Base-by-base conservation (phyloP, 83 land plant genomes). In the Larix sibirica region DNA sequence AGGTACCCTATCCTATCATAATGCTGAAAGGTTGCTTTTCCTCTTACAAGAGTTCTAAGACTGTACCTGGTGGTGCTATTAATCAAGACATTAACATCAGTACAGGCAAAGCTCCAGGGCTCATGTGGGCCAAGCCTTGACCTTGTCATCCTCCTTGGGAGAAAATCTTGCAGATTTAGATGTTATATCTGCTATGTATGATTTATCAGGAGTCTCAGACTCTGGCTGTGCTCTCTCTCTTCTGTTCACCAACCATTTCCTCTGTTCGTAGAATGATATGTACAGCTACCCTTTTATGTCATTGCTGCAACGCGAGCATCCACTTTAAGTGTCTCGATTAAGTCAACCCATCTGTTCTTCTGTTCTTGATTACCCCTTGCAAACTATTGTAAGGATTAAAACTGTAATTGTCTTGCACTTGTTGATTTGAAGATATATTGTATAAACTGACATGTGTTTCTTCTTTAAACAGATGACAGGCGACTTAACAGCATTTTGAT, bases 171-270 rank as follows among this genome's bases (percentile, higher is more conserved):
- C 79, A 23, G 79, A 42, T 50, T 50, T 36, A 50, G 58, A 42
- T 31, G 56, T 50, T 9, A 77, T 42, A 17, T 42, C 74, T 5
- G 17, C 74, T 42, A 33, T 69, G 10, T 38, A 36, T 33, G 28
- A 84, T 83, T 82, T 81, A 47, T 14, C 81, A 62, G 87, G 88
- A 81, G 90, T 81, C 81, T 78, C 90, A 9, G 85, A 88, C 90
- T 86, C 90, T 60, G 83, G 81, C 80, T 79, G 92, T 90, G 95
- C 92, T 93, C 92, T 93, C 95, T 89, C 92, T 90, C 92, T 90
- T 89, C 92, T 90, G 92, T 89, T 42, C 13, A 12, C 13, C 56
- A 1, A 50, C 56, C 56, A 3, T 50, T 50, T 50, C 44, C 44
- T 42, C 44, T 42, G 44, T 42, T 42, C 9, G 13, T 50, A 10